These are phyloP conservation scores for Nematodospora valgi DNA, from an alignment of 805 yeast genomes.

Conservation along the genomic window DNA sequence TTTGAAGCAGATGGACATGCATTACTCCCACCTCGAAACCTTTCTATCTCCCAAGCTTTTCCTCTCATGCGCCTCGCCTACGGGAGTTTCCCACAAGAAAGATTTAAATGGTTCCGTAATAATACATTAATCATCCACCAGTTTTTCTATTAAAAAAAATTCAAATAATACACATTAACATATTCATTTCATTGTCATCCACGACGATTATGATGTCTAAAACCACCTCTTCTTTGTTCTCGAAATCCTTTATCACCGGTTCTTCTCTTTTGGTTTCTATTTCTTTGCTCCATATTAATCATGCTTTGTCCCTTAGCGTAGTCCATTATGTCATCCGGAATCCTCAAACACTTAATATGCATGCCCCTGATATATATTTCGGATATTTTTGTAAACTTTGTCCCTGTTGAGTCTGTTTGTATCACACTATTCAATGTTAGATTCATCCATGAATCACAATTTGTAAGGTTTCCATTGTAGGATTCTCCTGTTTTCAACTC, in stretches of 20 bases:
- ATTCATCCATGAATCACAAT: constrained; percentile 96
- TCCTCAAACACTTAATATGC: constrained; percentile 72
- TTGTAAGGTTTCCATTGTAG: constrained; percentile 74
- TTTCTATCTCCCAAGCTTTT: too few species aligned
- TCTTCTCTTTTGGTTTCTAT: constrained; percentile 43
- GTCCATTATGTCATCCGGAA: constrained; percentile 73
- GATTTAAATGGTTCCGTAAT: too few species aligned
- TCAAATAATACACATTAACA: too few species aligned
- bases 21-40: too few species aligned
- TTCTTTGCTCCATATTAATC: constrained; percentile 48
- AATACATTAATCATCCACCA: too few species aligned
- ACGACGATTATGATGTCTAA: too few species aligned
- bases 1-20: too few species aligned
- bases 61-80: too few species aligned
- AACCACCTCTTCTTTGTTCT: constrained; percentile 1
- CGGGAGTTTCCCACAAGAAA: too few species aligned
- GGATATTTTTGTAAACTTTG: constrained; percentile 56
- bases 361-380: constrained; percentile 84
- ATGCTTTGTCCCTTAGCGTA: constrained; percentile 65
- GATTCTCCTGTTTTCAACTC: constrained; percentile 93
- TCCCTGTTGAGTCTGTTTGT: constrained; percentile 61
- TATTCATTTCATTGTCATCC: too few species aligned
- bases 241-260: constrained; percentile 28
- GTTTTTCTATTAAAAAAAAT: too few species aligned
- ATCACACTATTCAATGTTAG: constrained; percentile 75